phyloP scores from a whole-genome alignment of 805 yeast species.

The Sungouiozyma intestinalis region DNA sequence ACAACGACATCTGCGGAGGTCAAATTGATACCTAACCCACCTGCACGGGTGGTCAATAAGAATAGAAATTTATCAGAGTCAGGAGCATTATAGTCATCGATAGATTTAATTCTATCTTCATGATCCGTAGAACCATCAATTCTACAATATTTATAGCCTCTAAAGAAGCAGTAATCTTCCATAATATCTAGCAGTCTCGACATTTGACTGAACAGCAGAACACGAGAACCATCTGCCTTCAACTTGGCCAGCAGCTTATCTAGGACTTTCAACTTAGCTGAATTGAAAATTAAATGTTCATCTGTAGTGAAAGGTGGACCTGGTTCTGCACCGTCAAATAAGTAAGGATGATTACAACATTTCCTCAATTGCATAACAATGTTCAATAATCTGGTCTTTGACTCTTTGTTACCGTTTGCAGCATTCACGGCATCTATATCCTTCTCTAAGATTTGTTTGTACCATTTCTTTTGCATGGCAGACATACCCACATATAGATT shows the following conservation, averaged over 20 bases:
- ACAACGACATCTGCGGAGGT: constrained; percentile 71
- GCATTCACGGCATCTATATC: constrained; percentile 81
- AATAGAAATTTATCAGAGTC: constrained; percentile 62
- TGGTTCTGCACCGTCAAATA: constrained; percentile 83
- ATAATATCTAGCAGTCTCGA: constrained; percentile 69
- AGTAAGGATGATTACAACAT: constrained; percentile 78
- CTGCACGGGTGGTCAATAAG: constrained; percentile 74
- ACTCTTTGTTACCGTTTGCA: constrained; percentile 60
- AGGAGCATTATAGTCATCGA: constrained; percentile 73
- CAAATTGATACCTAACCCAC: constrained; percentile 79
- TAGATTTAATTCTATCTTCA: constrained; percentile 61
- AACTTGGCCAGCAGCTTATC: constrained; percentile 56
- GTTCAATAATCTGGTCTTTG: constrained; percentile 64
- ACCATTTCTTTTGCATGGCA: constrained; percentile 70
- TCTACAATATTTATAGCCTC: constrained; percentile 62
- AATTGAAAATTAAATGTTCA: constrained; percentile 66
- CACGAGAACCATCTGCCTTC: constrained; percentile 64
- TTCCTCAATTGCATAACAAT: constrained; percentile 80
- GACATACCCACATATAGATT: constrained; percentile 71
- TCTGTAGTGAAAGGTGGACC: constrained; percentile 85
- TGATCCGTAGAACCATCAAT: constrained; percentile 82
- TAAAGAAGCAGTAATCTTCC: constrained; percentile 67
- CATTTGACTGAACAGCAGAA: constrained; percentile 75
- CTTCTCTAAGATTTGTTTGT: constrained; percentile 64
- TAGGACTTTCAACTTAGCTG: constrained; percentile 61